Percentiles rank a stretch among this genome's conserved stretches.
These are phyloP conservation scores for Russula earlei DNA, from an alignment of 768 basidiomycete genomes.

Conservation along the genomic window DNA sequence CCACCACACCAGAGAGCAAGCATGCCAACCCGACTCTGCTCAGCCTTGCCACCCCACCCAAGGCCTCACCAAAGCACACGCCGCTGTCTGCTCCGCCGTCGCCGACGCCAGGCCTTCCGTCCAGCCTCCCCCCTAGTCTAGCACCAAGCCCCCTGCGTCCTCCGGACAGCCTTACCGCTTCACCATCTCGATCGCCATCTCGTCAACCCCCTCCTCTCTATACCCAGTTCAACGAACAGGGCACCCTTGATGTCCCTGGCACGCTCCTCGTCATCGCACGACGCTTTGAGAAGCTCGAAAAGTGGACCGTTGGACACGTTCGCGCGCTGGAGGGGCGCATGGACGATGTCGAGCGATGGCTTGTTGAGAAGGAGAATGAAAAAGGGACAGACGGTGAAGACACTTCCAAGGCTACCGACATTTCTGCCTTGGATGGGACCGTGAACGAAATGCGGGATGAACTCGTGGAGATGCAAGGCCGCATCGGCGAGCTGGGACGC, in stretches of 20 bases:
- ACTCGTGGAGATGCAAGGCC: constrained; percentile 61
- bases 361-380: constrained; percentile 76
- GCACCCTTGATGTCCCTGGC: constrained; percentile 63
- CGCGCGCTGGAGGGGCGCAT: constrained; percentile 85
- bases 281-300: constrained; percentile 83
- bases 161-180: constrained; percentile 32
- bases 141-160: constrained; percentile 57
- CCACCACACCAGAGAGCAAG: constrained; percentile 42
- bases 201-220: constrained; percentile 62
- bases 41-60: constrained; percentile 43
- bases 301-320: constrained; percentile 84
- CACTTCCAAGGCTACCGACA: constrained; percentile 14
- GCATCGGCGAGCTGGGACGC: constrained; percentile 63
- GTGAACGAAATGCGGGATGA: constrained; percentile 56
- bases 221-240: constrained; percentile 63
- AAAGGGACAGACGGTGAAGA: constrained; percentile 30
- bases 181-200: constrained; percentile 46
- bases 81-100: constrained; percentile 49
- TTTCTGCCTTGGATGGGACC: constrained; percentile 30
- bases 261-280: constrained; percentile 68
- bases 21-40: constrained; percentile 48
- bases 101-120: constrained; percentile 43
- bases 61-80: constrained; percentile 38
- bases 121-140: constrained; percentile 45
- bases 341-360: constrained; percentile 85